A percentile compares a stretch with the other conserved stretches of the same genome.
phyloP scores from a whole-genome alignment of 2,329 filamentous ascomycete species.

The Nannizzia gypsea region DNA sequence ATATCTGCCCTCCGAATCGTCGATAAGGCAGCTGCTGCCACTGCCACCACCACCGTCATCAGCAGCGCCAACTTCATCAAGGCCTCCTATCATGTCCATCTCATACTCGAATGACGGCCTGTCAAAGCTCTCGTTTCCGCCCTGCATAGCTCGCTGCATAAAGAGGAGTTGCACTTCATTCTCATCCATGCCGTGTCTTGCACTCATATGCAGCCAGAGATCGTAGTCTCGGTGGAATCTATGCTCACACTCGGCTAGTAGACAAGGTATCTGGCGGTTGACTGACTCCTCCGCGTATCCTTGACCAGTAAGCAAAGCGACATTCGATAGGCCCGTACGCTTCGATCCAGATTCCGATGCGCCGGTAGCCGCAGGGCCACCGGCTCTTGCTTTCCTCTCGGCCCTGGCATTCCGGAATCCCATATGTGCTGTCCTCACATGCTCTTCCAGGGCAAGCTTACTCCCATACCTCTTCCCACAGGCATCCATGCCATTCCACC shows the following conservation, averaged over 20 bases:
- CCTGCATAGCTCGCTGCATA: conserved; percentile 29
- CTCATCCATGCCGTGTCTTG: conserved; percentile 30
- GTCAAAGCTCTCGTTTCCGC: conserved; percentile 18
- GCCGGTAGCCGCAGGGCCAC: not conserved
- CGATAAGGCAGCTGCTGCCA: conserved; percentile 2
- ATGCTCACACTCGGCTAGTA: conserved; percentile 39
- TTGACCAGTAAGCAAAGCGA: conserved; percentile 44
- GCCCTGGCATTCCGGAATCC: conserved; percentile 41
- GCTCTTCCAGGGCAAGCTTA: conserved; percentile 69
- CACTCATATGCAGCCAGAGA: conserved; percentile 44
- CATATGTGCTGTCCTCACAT: conserved; percentile 72
- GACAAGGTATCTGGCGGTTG: conserved; percentile 42
- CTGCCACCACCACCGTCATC: not conserved
- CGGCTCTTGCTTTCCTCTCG: conserved; percentile 21
- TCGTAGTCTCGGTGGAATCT: conserved; percentile 49
- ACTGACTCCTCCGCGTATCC: conserved; percentile 41
- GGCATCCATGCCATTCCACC: conserved; percentile 54
- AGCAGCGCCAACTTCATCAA: not conserved
- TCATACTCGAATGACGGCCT: conserved; percentile 2
- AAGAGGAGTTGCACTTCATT: conserved; percentile 32
- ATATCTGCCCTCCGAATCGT: conserved; percentile 5
- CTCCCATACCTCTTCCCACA: conserved; percentile 67
- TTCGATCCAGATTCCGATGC: not conserved
- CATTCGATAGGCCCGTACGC: conserved; percentile 20
- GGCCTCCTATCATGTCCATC: conserved; percentile 5